Conservation (phyloP, 129 eudicot genomes). For the Glebionis coronaria region DNA sequence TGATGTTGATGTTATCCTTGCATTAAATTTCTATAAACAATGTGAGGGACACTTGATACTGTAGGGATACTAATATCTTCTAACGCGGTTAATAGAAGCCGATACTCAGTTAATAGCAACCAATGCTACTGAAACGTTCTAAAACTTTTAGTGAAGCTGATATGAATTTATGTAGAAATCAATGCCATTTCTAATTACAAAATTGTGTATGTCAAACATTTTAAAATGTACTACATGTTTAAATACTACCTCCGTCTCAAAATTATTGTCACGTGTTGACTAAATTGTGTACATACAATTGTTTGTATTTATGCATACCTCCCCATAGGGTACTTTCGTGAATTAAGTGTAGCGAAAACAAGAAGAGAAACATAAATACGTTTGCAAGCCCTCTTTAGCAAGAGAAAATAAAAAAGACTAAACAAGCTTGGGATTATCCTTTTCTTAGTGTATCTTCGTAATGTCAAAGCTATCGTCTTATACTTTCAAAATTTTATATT, state of each 20-base stretch:
- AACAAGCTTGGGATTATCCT: conserved; percentile 13
- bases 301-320: neutral
- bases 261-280: too few species aligned
- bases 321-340: neutral
- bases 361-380: neutral
- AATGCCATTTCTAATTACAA: too few species aligned
- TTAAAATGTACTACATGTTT: too few species aligned
- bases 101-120: too few species aligned
- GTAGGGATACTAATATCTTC: too few species aligned
- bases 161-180: too few species aligned
- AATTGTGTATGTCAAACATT: conserved; percentile 98
- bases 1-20: too few species aligned
- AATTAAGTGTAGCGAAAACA: neutral
- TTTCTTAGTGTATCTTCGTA: neutral
- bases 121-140: too few species aligned
- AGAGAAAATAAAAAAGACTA: neutral
- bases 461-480: neutral
- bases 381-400: conserved; percentile 11
- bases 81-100: too few species aligned
- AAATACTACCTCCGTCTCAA: conserved; percentile 39
- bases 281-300: neutral
- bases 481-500: neutral
- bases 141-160: too few species aligned
- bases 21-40: too few species aligned
- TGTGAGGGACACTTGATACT: too few species aligned